Evolutionary conservation across 805 yeast species (phyloP), one percentile per base, ranked within the genome.

Genomic region (Candida golubevii): DNA sequence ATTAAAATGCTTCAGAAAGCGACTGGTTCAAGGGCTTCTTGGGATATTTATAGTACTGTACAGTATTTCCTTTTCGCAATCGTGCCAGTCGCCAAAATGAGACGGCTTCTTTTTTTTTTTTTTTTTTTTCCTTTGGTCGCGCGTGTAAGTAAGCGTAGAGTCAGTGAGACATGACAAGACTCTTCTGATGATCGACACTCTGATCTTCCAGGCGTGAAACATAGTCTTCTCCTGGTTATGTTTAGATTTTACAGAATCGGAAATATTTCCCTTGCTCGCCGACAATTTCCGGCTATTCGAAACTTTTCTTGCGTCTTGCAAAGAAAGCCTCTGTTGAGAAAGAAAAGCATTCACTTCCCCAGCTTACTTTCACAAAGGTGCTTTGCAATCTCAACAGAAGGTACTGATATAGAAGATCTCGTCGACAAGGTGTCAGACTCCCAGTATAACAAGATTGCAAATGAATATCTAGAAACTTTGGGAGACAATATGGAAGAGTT

Each of bases 401-500:
- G 89, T 6, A 62, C 69, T 14, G 60, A 60, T 7, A 67, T 83
- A 10, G 82, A 82, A 6, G 64, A 62, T 10, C 75, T 78, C 45
- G 78, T 86, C 18, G 71, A 71, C 40, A 51, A 66, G 3, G 47
- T 86, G 14, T 59, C 78, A 1, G 51, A 60, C 6, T 71, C 70
- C 33, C 75, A 82, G 44, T 93, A 86, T 65, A 88, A 85, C 58
- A 60, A 61, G 6, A 60, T 72, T 4, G 77, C 97, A 1, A 85
- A 85, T 49, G 73, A 67, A 15, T 84, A 88, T 44, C 65, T 93
- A 41, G 97, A 91, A 55, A 51, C 64, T 1, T 64, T 93, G 35
- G 69, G 82, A 14, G 87, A 80, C 38, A 79, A 79, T 37, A 67
- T 86, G 50, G 97, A 90, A 54, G 69, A 58, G 5, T 67, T 90